Evolutionary conservation across 495 filamentous ascomycete genomes (phyloP).

Genomic region (Terfezia claveryi): DNA sequence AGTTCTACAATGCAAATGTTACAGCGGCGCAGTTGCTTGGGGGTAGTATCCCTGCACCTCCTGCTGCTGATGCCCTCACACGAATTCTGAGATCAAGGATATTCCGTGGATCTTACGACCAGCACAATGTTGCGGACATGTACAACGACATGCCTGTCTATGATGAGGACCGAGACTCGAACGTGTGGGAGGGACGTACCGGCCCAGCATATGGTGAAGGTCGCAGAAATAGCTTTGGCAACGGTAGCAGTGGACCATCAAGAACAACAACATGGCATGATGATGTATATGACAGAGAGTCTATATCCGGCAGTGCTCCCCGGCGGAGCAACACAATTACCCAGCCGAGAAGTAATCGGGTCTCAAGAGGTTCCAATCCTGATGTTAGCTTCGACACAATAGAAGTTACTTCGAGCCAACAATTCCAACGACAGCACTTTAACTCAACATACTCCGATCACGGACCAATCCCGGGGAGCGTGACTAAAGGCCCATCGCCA

Average conservation of each 20-base stretch:
- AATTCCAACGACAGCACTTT: slow-evolving; percentile 15
- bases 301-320: neutral
- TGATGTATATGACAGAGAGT: slow-evolving; percentile 53
- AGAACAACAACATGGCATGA: slow-evolving; percentile 57
- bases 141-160: slow-evolving; percentile 94
- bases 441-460: slow-evolving; percentile 16
- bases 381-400: too few relatives aligned
- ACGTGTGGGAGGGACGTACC: slow-evolving; percentile 71
- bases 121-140: slow-evolving; percentile 36
- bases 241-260: slow-evolving; percentile 33
- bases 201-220: slow-evolving; percentile 63
- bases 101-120: slow-evolving; percentile 29
- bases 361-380: neutral
- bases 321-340: neutral
- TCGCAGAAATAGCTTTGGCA: slow-evolving; percentile 19
- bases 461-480: neutral
- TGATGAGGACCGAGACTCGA: slow-evolving; percentile 66
- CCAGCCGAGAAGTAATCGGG: neutral
- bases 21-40: slow-evolving; percentile 65
- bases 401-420: neutral
- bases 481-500: slow-evolving; percentile 17
- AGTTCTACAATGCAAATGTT: slow-evolving; percentile 64
- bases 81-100: slow-evolving; percentile 60
- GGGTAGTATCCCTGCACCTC: slow-evolving; percentile 55
- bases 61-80: slow-evolving; percentile 64